Base-by-base conservation (phyloP, 192 early-diverging fungal genomes). In the Entomortierella beljakovae region DNA sequence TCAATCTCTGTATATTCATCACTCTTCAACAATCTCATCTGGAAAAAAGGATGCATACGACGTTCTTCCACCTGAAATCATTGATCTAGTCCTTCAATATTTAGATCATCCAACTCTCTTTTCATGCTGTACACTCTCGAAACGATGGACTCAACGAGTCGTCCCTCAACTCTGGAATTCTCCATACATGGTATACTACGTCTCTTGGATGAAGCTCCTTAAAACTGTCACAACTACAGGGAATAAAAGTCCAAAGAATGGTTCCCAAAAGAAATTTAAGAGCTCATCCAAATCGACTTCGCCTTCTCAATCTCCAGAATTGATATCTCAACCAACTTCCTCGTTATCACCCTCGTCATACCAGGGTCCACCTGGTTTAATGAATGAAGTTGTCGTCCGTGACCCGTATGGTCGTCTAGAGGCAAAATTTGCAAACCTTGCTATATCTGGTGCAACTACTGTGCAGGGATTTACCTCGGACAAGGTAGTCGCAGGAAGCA, bases 81-180 rank as follows among this genome's bases (percentile, higher is more conserved):
- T 79, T 0, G 67, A 70, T 31, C 61, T 64, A 1, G 56, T 79
- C 57, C 54, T 79, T 1, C 1, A 6, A 6, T 29, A 37, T 11
- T 26, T 79, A 9, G 61, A 68, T n/a, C 56, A 65, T 1, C 2
- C 49, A 0, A 55, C 61, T 8, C 51, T 79, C 3, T 54, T 62
- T 28, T 50, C 20, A 3, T 79, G 75, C 20, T 38, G 26, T 9
- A 58, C 57, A 0, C 48, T 79, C 2, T 79, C 75, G 18, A 64
- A 48, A 25, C 61, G 62, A 11, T 79, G 75, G 75, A 50, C 61
- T 1, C 37, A 25, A 3, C 48, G 55, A 16, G 75, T 65, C 18
- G 60, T 79, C 22, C 75, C 75, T 0, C 62, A 70, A 43, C 35
- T 79, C 26, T 79, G 75, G 75, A 48, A 54, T 42, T 35, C 61